Evolutionary conservation across 2,329 filamentous ascomycete species (phyloP).

Genomic region (Eutypa lata): DNA sequence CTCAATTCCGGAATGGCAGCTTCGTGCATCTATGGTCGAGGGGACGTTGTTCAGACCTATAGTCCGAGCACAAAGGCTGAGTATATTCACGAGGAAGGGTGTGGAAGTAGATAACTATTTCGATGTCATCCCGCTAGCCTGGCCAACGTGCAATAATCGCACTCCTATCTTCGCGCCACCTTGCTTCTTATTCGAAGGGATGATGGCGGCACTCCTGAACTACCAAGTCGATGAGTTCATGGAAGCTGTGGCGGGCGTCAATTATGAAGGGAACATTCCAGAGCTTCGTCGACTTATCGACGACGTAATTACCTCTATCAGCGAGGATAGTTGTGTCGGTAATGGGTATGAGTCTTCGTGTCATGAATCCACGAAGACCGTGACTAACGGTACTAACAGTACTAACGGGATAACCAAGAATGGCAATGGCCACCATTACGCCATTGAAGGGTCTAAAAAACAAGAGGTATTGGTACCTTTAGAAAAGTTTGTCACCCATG

Average conservation of each 20-base stretch:
- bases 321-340: background rate
- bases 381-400: too few species aligned
- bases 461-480: too few species aligned
- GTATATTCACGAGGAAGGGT: constrained; percentile 13
- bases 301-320: background rate
- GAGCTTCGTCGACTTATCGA: background rate
- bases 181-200: constrained; percentile 16
- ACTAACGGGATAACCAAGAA: too few species aligned
- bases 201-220: constrained; percentile 15
- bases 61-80: constrained; percentile 8
- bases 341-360: too few species aligned
- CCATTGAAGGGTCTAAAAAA: too few species aligned
- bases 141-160: constrained; percentile 17
- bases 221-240: constrained; percentile 21
- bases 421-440: too few species aligned
- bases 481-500: constrained; percentile 5
- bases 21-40: constrained; percentile 8
- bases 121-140: constrained; percentile 18
- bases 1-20: constrained; percentile 4
- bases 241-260: constrained; percentile 14
- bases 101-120: constrained; percentile 21
- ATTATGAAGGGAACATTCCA: constrained; percentile 2
- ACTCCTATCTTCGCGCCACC: constrained; percentile 14
- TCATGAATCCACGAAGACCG: too few species aligned
- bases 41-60: constrained; percentile 6